Percentiles rank a stretch among this genome's conserved stretches.
These are phyloP conservation scores for Fusarium decemcellulare DNA, from an alignment of 2,329 filamentous ascomycete genomes.

Conservation along the genomic window DNA sequence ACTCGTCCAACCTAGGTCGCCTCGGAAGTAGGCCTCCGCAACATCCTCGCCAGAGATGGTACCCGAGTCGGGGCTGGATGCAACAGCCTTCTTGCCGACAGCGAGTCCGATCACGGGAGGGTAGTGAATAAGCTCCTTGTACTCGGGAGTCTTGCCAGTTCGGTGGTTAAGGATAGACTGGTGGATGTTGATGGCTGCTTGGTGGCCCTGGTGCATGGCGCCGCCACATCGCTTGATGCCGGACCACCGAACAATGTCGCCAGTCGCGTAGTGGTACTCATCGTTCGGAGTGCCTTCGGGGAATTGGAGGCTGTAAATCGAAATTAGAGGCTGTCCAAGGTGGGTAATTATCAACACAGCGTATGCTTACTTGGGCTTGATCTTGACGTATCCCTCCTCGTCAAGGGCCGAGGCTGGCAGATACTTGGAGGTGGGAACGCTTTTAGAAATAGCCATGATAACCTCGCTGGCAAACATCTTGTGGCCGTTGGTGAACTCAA, in stretches of 20 bases:
- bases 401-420: constrained; percentile 72
- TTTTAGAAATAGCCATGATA: constrained; percentile 77
- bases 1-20: constrained; percentile 77
- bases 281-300: constrained; percentile 67
- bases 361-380: constrained; percentile 65
- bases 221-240: constrained; percentile 85
- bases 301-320: constrained; percentile 66
- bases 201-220: constrained; percentile 81
- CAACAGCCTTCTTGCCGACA: constrained; percentile 77
- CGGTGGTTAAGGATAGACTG: constrained; percentile 67
- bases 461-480: constrained; percentile 74
- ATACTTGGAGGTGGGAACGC: constrained; percentile 73
- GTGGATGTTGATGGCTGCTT: constrained; percentile 77
- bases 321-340: background rate
- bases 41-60: constrained; percentile 74
- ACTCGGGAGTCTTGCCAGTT: constrained; percentile 58
- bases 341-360: background rate
- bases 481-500: constrained; percentile 73
- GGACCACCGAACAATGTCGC: constrained; percentile 79
- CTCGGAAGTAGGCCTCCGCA: constrained; percentile 74
- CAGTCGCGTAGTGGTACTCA: constrained; percentile 75
- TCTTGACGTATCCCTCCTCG: constrained; percentile 75
- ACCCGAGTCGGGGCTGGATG: constrained; percentile 71
- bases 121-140: constrained; percentile 66
- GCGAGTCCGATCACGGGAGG: constrained; percentile 79